A percentile compares a stretch with the other conserved stretches of the same genome.
Conservation (phyloP, 148 eudicot genomes). For the Rhododendron ovatum region DNA sequence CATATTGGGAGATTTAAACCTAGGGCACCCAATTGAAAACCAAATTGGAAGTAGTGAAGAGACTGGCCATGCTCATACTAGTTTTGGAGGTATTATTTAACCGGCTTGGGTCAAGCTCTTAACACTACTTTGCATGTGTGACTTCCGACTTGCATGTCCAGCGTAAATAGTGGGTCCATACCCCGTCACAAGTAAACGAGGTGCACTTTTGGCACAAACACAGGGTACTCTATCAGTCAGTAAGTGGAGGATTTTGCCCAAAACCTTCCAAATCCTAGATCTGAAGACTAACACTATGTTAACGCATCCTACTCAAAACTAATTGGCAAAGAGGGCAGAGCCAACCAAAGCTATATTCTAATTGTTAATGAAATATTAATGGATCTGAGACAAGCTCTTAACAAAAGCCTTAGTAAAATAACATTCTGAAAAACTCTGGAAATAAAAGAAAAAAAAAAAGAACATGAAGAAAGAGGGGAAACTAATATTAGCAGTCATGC, state of each 20-base stretch:
- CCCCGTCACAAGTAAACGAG: background rate
- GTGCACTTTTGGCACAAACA: background rate
- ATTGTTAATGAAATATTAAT: background rate
- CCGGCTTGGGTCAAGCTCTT: too few relatives aligned
- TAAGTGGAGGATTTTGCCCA: background rate
- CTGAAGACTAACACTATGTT: background rate
- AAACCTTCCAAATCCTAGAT: background rate
- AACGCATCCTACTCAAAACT: background rate
- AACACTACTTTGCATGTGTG: too few relatives aligned
- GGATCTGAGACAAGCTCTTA: background rate
- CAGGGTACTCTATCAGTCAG: background rate
- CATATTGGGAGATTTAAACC: too few relatives aligned
- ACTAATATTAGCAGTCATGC: background rate
- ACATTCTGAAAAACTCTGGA: background rate
- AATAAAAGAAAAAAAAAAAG: background rate
- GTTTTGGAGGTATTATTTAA: too few relatives aligned
- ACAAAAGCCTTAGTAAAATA: background rate
- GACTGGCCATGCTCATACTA: too few relatives aligned
- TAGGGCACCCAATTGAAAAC: too few relatives aligned
- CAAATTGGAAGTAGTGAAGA: too few relatives aligned
- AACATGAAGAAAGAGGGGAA: background rate
- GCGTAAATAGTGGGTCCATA: too few relatives aligned
- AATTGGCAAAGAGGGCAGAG: background rate
- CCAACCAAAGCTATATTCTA: background rate
- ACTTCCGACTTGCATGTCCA: too few relatives aligned